phyloP scores from a whole-genome alignment of 2,329 filamentous ascomycete genomes.

The Macrophomina phaseolina region DNA sequence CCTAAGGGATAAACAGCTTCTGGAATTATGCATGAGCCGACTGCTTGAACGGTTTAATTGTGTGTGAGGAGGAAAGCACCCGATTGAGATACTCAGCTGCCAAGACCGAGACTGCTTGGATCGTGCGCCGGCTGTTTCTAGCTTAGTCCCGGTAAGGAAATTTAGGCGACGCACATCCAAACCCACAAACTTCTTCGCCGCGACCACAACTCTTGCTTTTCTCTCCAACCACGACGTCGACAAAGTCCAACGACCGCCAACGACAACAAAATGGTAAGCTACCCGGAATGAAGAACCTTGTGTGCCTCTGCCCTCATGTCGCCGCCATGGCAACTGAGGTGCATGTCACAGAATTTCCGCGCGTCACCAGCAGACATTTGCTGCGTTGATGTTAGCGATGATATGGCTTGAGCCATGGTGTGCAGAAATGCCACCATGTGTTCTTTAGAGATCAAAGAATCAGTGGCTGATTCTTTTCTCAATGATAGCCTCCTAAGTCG shows the following conservation, averaged over 20 bases:
- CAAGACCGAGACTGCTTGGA: background rate
- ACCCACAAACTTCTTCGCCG: conserved; percentile 13
- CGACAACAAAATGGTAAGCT: conserved; percentile 29
- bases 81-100: too few species aligned
- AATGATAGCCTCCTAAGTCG: conserved; percentile 98
- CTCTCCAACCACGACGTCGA: conserved; percentile 26
- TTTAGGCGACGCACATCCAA: conserved; percentile 23
- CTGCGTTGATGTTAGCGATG: conserved; percentile 23
- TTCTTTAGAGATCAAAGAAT: conserved; percentile 28
- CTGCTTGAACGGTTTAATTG: too few species aligned
- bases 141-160: background rate
- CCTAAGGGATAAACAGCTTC: too few species aligned
- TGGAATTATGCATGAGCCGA: too few species aligned
- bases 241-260: conserved; percentile 26
- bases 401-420: conserved; percentile 26
- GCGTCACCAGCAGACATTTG: background rate
- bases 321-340: background rate
- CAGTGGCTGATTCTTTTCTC: conserved; percentile 98
- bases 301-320: conserved; percentile 15
- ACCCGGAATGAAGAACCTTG: conserved; percentile 13
- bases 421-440: conserved; percentile 20
- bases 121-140: background rate
- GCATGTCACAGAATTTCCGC: conserved; percentile 27
- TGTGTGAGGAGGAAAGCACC: too few species aligned
- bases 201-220: background rate